A percentile compares a stretch with the other conserved stretches of the same genome.
phyloP scores from a whole-genome alignment of 2,329 filamentous ascomycete species.

The Raffaelea albimanens region DNA sequence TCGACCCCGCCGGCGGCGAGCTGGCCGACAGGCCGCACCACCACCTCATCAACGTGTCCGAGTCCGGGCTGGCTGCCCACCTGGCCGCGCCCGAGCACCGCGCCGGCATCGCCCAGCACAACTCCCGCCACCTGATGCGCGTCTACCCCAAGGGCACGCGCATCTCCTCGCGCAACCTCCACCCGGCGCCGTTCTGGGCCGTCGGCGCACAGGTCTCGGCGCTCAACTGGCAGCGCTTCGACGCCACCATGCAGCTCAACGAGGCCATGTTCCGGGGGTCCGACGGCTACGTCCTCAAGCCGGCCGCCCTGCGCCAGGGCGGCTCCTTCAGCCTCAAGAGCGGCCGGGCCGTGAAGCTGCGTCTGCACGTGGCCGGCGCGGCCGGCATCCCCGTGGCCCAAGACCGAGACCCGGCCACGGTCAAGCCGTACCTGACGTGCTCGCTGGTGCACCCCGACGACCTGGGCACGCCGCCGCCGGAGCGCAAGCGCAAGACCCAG shows the following conservation, averaged over 20 bases:
- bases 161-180: slow-evolving; percentile 84
- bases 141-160: slow-evolving; percentile 77
- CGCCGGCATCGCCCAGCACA: slow-evolving; percentile 48
- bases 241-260: slow-evolving; percentile 91
- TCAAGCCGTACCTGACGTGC: slow-evolving; percentile 58
- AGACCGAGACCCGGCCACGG: slow-evolving; percentile 38
- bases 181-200: slow-evolving; percentile 84
- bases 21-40: slow-evolving; percentile 49
- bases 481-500: slow-evolving; percentile 50
- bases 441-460: slow-evolving; percentile 46
- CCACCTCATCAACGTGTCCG: slow-evolving; percentile 61
- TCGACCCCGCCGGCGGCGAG: slow-evolving; percentile 31
- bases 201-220: slow-evolving; percentile 97
- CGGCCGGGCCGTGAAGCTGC: slow-evolving; percentile 37
- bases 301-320: slow-evolving; percentile 55
- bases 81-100: slow-evolving; percentile 31
- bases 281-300: slow-evolving; percentile 78
- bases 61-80: slow-evolving; percentile 44
- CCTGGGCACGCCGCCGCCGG: not conserved
- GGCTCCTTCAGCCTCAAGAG: slow-evolving; percentile 35
- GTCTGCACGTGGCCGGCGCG: slow-evolving; percentile 52
- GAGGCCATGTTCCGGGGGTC: slow-evolving; percentile 92
- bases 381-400: slow-evolving; percentile 48
- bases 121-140: slow-evolving; percentile 77
- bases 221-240: slow-evolving; percentile 93